These are phyloP conservation scores for Mentha longifolia DNA, from an alignment of 257 asterid species.

Conservation along the genomic window DNA sequence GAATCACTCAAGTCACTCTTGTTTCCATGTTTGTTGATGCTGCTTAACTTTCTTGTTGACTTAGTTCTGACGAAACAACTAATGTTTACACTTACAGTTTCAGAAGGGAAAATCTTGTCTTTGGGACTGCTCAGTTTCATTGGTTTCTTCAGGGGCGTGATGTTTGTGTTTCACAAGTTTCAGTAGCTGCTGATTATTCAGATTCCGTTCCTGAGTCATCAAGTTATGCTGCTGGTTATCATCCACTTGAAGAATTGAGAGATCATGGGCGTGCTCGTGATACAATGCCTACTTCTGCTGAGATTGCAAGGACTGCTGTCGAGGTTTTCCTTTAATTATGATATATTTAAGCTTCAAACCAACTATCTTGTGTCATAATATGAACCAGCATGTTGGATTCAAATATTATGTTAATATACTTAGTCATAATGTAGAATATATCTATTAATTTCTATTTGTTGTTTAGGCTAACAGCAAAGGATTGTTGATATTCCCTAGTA, in stretches of 20 bases:
- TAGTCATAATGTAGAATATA: conserved; percentile 17
- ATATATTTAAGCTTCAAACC: conserved; percentile 29
- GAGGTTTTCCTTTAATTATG: conserved; percentile 50
- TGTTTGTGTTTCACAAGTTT: conserved; percentile 51
- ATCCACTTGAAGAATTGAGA: conserved; percentile 80
- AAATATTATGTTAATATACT: not conserved
- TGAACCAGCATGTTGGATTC: not conserved
- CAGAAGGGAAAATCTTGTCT: conserved; percentile 53
- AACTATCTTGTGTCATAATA: conserved; percentile 22
- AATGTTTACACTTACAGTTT: conserved; percentile 46
- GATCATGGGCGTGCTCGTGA: conserved; percentile 51
- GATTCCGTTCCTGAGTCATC: conserved; percentile 79
- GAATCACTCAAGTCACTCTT: conserved; percentile 9
- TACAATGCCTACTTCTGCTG: conserved; percentile 66
- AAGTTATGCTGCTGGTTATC: conserved; percentile 61
- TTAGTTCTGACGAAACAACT: conserved; percentile 20
- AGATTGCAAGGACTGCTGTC: conserved; percentile 75
- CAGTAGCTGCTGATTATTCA: conserved; percentile 87
- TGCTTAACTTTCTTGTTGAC: conserved; percentile 27
- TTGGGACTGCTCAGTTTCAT: conserved; percentile 54
- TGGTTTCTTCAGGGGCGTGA: conserved; percentile 52
- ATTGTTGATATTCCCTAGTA: conserved; percentile 62
- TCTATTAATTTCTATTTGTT: conserved; percentile 34
- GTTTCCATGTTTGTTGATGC: conserved; percentile 9
- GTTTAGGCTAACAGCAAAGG: conserved; percentile 66